These are phyloP conservation scores for Benincasa hispida DNA, from an alignment of 306 rosid genomes.

Conservation along the genomic window DNA sequence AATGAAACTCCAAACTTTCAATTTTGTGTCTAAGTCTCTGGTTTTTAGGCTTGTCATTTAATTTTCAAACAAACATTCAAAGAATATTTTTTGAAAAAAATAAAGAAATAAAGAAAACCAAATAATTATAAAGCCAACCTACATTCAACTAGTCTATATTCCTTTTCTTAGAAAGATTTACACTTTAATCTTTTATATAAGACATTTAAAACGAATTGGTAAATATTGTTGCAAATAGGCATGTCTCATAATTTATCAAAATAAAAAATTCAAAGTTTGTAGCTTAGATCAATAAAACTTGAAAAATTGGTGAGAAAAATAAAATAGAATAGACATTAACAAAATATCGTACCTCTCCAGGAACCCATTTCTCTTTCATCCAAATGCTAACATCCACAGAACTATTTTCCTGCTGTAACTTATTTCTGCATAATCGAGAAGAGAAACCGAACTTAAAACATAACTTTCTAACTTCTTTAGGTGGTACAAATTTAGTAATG, in stretches of 20 bases:
- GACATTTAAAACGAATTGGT: neutral
- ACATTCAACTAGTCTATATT: too few species aligned
- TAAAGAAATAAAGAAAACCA: too few species aligned
- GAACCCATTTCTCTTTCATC: constrained; percentile 70
- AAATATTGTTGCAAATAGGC: neutral
- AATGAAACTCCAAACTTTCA: too few species aligned
- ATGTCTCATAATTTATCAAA: neutral
- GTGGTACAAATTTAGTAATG: neutral
- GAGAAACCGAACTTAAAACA: neutral
- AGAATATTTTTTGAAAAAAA: too few species aligned
- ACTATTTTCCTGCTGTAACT: constrained; percentile 22
- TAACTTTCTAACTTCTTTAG: neutral
- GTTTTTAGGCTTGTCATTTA: too few species aligned
- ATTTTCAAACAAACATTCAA: too few species aligned
- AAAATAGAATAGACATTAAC: too few species aligned
- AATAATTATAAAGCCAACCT: too few species aligned
- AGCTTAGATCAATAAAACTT: too few species aligned
- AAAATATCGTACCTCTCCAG: constrained; percentile 62
- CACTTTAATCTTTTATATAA: neutral
- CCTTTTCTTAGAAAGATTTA: neutral
- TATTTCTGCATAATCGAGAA: constrained; percentile 28
- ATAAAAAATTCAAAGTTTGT: too few species aligned
- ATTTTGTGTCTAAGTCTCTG: too few species aligned
- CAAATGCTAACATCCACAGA: constrained; percentile 43
- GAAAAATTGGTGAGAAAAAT: too few species aligned